A percentile compares a stretch with the other conserved stretches of the same genome.
phyloP scores from a whole-genome alignment of 164 flowering plant species.

The Tetrastigma voinierianum region DNA sequence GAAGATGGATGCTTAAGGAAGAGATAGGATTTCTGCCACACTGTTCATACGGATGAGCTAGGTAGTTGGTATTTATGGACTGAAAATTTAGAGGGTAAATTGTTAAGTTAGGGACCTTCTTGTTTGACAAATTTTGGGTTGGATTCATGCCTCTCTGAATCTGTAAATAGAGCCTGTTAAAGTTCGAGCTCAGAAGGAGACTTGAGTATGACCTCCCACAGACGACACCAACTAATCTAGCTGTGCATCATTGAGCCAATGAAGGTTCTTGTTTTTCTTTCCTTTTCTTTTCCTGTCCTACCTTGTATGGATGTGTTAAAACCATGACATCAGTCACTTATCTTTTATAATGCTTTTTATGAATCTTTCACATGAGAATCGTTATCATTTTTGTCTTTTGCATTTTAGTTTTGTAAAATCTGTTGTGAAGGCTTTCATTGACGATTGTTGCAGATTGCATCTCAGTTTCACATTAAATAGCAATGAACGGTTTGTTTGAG shows the following conservation, averaged over 20 bases:
- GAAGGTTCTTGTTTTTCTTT: not conserved
- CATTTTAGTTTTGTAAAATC: no score
- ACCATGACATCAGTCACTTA: no score
- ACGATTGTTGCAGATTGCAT: no score
- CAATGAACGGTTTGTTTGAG: no score
- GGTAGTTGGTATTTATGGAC: constrained; percentile 6
- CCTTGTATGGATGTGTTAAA: no score
- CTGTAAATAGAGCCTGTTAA: constrained; percentile 20
- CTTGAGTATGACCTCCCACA: no score
- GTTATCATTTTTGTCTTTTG: no score
- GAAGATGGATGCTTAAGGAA: constrained; percentile 6
- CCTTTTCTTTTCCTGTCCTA: not conserved
- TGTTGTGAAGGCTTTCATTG: no score
- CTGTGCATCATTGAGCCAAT: constrained; percentile 6
- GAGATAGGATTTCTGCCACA: not conserved
- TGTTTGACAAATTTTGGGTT: constrained; percentile 7
- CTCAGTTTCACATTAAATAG: no score
- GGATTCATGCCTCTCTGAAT: constrained; percentile 13
- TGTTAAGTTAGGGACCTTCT: constrained; percentile 6
- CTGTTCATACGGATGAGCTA: not conserved
- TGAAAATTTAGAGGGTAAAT: constrained; percentile 5
- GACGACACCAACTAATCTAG: no score
- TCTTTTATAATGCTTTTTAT: no score
- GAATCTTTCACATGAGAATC: no score
- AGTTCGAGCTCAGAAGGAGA: not conserved